Percentiles rank a stretch among this genome's conserved stretches.
These are phyloP conservation scores for Cucumis melo DNA, from an alignment of 306 rosid species.

Conservation along the genomic window DNA sequence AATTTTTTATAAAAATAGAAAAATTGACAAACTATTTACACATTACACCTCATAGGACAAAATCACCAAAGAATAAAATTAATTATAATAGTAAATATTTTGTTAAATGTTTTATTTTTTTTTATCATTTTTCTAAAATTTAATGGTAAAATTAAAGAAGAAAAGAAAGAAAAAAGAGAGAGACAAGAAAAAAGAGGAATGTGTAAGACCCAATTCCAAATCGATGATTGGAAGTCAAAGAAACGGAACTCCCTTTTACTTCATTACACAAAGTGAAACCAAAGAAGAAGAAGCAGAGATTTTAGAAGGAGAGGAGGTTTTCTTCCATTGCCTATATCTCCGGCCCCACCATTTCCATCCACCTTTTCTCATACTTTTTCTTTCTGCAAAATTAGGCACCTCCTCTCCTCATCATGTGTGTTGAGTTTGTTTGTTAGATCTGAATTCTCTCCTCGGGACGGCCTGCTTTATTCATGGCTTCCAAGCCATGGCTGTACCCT, in stretches of 20 bases:
- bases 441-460: not conserved
- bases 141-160: too few species aligned
- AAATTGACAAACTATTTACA: too few species aligned
- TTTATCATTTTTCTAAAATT: too few species aligned
- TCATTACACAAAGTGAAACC: not conserved
- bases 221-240: not conserved
- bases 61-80: too few species aligned
- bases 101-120: too few species aligned
- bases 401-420: slow-evolving; percentile 13
- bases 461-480: slow-evolving; percentile 32
- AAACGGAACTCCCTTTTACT: not conserved
- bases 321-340: slow-evolving; percentile 19
- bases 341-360: slow-evolving; percentile 23
- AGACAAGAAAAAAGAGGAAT: not conserved
- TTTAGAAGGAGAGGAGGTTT: slow-evolving; percentile 8
- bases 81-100: too few species aligned
- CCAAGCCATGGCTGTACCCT: slow-evolving; percentile 87
- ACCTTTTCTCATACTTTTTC: not conserved
- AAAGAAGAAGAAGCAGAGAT: not conserved
- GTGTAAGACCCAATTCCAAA: not conserved
- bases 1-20: too few species aligned
- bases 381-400: not conserved
- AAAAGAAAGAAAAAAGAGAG: too few species aligned
- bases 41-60: too few species aligned
- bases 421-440: slow-evolving; percentile 5